phyloP scores from a whole-genome alignment of 768 basidiomycete species.

The Agaricus subrufescens region DNA sequence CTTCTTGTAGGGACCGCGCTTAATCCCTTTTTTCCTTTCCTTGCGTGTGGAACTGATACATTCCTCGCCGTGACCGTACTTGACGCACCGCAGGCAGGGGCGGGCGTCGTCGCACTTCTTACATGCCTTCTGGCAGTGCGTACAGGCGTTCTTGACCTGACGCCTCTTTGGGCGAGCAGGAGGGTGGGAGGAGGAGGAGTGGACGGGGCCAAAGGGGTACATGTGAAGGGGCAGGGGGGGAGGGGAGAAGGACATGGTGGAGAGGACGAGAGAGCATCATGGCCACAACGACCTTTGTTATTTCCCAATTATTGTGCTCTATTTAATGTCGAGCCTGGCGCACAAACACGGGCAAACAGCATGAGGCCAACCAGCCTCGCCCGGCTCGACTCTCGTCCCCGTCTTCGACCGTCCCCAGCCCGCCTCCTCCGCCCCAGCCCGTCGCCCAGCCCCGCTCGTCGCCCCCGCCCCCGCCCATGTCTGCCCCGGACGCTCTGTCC shows the following conservation, averaged over 20 bases:
- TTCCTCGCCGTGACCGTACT: constrained; percentile 82
- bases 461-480: constrained; percentile 2
- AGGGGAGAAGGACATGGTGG: constrained; percentile 12
- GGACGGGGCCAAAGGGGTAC: constrained; percentile 54
- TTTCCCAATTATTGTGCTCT: background rate
- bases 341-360: constrained; percentile 34
- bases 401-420: no score
- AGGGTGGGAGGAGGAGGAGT: constrained; percentile 35
- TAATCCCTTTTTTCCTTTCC: constrained; percentile 85
- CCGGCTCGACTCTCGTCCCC: no score
- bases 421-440: no score
- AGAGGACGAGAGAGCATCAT: constrained; percentile 9
- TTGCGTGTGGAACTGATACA: constrained; percentile 90
- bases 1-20: constrained; percentile 92
- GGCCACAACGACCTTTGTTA: background rate
- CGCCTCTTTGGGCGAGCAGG: constrained; percentile 70
- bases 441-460: no score
- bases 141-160: constrained; percentile 90
- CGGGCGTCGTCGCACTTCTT: constrained; percentile 91
- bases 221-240: constrained; percentile 56
- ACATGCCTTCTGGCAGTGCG: constrained; percentile 87
- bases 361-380: constrained; percentile 27
- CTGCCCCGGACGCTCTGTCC: background rate
- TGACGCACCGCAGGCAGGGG: constrained; percentile 90
- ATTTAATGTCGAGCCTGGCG: constrained; percentile 14